These are phyloP conservation scores for Boletus reticulatus DNA, from an alignment of 768 basidiomycete genomes.

Conservation along the genomic window DNA sequence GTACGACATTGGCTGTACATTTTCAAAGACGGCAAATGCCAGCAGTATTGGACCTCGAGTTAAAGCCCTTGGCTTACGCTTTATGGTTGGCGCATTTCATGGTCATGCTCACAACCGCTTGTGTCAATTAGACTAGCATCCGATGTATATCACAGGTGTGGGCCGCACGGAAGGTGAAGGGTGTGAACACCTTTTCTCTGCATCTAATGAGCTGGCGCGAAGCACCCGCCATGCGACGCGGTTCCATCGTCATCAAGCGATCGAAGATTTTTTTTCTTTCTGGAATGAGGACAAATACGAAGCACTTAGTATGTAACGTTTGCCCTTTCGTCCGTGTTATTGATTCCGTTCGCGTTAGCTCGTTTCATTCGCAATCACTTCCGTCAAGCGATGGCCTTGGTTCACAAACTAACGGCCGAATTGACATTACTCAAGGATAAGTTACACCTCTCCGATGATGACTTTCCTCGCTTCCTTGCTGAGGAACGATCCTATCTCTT, in stretches of 20 bases:
- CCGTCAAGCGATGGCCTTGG: too few species aligned
- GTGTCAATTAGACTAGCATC: background rate
- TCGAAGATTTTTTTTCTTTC: background rate
- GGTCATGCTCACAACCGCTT: background rate
- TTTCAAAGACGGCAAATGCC: background rate
- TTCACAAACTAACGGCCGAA: too few species aligned
- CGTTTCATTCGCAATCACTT: too few species aligned
- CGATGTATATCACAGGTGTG: background rate
- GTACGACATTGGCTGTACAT: background rate
- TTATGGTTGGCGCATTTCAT: background rate
- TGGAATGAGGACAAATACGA: slow-evolving; percentile 4
- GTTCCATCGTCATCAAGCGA: background rate
- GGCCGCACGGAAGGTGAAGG: background rate
- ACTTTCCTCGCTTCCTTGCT: too few species aligned
- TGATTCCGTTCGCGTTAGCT: too few species aligned
- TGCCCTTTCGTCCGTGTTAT: too few species aligned
- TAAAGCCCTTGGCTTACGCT: background rate
- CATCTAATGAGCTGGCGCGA: background rate
- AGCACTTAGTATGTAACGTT: background rate
- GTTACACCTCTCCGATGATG: too few species aligned
- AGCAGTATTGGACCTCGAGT: background rate
- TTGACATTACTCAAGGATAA: too few species aligned
- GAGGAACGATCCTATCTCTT: too few species aligned
- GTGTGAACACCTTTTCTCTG: background rate
- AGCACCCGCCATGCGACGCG: background rate